Conservation (phyloP, 345 rosid species). For the Chamaenerion angustifolium region DNA sequence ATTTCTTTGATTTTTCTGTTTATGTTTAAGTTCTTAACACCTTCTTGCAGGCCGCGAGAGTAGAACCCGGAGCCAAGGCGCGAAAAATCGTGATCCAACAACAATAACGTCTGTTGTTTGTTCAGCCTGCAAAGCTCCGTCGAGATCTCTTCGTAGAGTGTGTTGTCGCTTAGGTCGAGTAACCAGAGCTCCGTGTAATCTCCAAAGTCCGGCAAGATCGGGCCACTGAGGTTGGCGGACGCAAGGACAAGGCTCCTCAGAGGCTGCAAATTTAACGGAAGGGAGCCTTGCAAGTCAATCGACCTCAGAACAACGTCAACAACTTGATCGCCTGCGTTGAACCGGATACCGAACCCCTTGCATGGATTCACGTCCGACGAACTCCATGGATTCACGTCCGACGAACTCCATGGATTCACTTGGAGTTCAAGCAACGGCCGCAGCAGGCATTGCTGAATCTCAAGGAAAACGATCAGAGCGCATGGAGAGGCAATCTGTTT, state of each 20-base stretch:
- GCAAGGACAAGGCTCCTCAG: constrained; percentile 45
- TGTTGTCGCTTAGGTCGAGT: constrained; percentile 60
- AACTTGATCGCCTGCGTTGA: constrained; percentile 49
- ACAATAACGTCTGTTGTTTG: constrained; percentile 38
- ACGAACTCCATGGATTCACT: constrained; percentile 7
- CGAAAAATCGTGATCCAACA: too few species aligned
- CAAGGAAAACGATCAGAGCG: background rate
- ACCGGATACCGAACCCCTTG: constrained; percentile 62
- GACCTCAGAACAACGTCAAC: constrained; percentile 40
- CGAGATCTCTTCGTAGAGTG: constrained; percentile 64
- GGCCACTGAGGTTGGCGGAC: constrained; percentile 62
- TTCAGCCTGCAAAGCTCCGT: constrained; percentile 45
- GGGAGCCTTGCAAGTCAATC: constrained; percentile 51
- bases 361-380: constrained; percentile 42
- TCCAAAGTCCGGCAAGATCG: constrained; percentile 55
- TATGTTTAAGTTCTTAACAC: too few species aligned
- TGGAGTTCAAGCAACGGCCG: too few species aligned
- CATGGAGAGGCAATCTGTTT: constrained; percentile 14
- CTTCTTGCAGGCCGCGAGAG: too few species aligned
- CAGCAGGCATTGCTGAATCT: too few species aligned
- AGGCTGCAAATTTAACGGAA: constrained; percentile 44
- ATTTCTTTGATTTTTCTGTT: too few species aligned
- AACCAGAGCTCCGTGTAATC: constrained; percentile 35
- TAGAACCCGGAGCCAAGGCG: too few species aligned
- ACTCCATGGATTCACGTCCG: constrained; percentile 53